Base-by-base conservation (phyloP, 139 green algal species). In the Desmodesmus armatus region DNA sequence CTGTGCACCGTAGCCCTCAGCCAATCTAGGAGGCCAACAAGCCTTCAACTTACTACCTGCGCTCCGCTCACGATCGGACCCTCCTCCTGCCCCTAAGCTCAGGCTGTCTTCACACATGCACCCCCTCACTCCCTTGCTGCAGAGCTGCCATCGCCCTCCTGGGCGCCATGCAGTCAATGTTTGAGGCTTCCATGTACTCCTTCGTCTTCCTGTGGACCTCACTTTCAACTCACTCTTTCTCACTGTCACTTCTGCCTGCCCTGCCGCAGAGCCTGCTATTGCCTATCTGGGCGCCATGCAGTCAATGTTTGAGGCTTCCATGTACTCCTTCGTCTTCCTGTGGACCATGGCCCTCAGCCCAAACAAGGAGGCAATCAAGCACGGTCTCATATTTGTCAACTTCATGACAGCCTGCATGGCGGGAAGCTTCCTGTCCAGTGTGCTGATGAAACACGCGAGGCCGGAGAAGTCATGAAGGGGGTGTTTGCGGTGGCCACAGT, bases 251-350 rank as follows among this genome's bases (percentile, higher is more conserved):
- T 33, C 66, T n/a, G n/a, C n/a, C n/a, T 74, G 65, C n/a, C 65
- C 65, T 7, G 13, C 15, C 1, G 19, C 88, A 90, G 90, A 93
- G 66, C 84, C 29, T 47, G 92, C 92, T 66, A 90, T 97, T 41
- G 92, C 92, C 5, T 78, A 98, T 60, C 91, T 98, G 44, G 96
- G 96, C 4, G 95, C 92, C 23, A 97, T 98, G 90, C 96, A 99
- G 88, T 92, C 92, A 0, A 82, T 99, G 55, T 99, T 99, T 87
- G 97, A 99, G 88, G 97, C 92, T 11, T 87, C 88, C 84, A 99
- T 99, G 97, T 99, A 99, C 91, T 98, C 97, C 2, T 99, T 99
- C 89, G 96, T 99, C 1, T 99, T 99, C 92, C 91, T 99, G 79
- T 99, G 96, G 96, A 99, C 96, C 5, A 95, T 96, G 21, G 94